A percentile compares a stretch with the other conserved stretches of the same genome.
These are phyloP conservation scores for Somion occarium DNA, from an alignment of 1,284 basidiomycete species.

Conservation along the genomic window DNA sequence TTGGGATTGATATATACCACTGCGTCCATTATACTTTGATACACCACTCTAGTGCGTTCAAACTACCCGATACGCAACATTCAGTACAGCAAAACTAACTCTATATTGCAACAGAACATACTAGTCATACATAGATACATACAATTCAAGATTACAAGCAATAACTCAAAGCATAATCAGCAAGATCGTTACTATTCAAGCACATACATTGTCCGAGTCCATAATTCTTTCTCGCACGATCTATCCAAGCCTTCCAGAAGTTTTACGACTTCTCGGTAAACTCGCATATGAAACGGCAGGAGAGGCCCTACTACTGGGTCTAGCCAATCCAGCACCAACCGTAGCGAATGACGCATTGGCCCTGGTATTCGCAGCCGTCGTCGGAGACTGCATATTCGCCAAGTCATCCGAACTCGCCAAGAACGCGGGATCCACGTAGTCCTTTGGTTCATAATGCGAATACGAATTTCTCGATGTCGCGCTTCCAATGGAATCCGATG, in stretches of 20 bases:
- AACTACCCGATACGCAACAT: too few relatives aligned
- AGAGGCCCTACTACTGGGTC: conserved; percentile 11
- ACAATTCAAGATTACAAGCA: not conserved
- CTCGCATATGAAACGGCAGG: conserved; percentile 21
- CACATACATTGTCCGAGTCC: not conserved
- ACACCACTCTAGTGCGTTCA: too few relatives aligned
- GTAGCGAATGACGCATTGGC: conserved; percentile 16
- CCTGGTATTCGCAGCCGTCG: conserved; percentile 25
- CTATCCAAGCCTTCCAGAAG: not conserved
- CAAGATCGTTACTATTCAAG: not conserved
- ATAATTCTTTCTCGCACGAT: not conserved
- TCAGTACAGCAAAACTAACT: too few relatives aligned
- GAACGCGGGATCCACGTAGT: conserved; percentile 28
- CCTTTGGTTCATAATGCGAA: conserved; percentile 22
- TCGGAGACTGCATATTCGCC: conserved; percentile 19
- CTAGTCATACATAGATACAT: not conserved
- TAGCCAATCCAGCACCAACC: not conserved
- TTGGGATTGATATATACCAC: not conserved
- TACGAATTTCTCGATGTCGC: conserved; percentile 22
- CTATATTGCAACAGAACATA: too few relatives aligned
- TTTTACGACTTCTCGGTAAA: conserved; percentile 7
- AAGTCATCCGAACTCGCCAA: conserved; percentile 28
- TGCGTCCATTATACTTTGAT: not conserved
- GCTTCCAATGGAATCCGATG: conserved; percentile 23
- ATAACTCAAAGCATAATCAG: not conserved